phyloP scores from a whole-genome alignment of 495 filamentous ascomycete species.

The Lepraria neglecta region DNA sequence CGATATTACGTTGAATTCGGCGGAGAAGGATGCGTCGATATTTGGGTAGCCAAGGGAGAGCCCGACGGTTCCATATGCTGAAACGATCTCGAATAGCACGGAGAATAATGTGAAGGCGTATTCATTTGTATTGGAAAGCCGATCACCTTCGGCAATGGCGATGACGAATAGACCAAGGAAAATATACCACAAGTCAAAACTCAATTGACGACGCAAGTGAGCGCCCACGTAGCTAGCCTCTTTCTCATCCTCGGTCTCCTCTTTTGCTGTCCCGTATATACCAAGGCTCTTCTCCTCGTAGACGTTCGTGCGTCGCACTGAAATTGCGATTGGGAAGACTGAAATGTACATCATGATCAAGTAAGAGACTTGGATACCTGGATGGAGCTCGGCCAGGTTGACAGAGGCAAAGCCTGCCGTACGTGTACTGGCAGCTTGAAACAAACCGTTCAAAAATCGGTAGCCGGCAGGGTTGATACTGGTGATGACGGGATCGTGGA shows the following conservation, averaged over 20 bases:
- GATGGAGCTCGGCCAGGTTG: slow-evolving; percentile 70
- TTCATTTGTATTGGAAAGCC: slow-evolving; percentile 50
- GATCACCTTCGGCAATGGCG: slow-evolving; percentile 68
- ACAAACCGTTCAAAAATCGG: slow-evolving; percentile 74
- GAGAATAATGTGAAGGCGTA: slow-evolving; percentile 70
- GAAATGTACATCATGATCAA: slow-evolving; percentile 99
- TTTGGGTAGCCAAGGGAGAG: slow-evolving; percentile 74
- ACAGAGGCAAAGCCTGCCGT: slow-evolving; percentile 83
- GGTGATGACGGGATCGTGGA: slow-evolving; percentile 61
- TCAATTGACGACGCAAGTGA: slow-evolving; percentile 82
- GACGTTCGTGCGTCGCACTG: slow-evolving; percentile 86
- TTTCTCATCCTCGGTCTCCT: slow-evolving; percentile 47
- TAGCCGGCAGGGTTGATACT: slow-evolving; percentile 56
- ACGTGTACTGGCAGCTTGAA: slow-evolving; percentile 79
- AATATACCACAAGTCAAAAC: slow-evolving; percentile 93
- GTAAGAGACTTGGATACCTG: slow-evolving; percentile 89
- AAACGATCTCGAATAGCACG: slow-evolving; percentile 84
- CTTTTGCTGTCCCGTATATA: slow-evolving; percentile 52
- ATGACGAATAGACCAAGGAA: slow-evolving; percentile 86
- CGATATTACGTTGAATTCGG: slow-evolving; percentile 69
- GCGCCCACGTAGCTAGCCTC: slow-evolving; percentile 76
- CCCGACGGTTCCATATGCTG: slow-evolving; percentile 92
- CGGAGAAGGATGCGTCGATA: slow-evolving; percentile 70
- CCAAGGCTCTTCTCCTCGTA: slow-evolving; percentile 94
- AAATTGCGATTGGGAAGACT: slow-evolving; percentile 91